These are phyloP conservation scores for Piromyces sp. DNA, from an alignment of 192 early-diverging fungal genomes.

Conservation along the genomic window DNA sequence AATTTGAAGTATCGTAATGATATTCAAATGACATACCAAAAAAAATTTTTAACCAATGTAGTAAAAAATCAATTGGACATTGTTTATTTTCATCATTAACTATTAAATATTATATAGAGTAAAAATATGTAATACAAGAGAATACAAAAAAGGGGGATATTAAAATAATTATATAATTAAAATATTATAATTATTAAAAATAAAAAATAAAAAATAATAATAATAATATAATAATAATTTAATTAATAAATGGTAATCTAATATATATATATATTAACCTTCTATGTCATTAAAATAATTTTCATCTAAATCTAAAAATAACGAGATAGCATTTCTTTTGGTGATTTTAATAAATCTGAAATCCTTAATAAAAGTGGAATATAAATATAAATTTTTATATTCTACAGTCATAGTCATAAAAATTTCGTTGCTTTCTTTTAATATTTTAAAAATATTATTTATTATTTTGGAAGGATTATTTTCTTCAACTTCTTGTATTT, in stretches of 20 bases:
- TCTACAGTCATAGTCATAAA: background rate
- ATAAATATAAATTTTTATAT: background rate
- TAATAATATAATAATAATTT: too few relatives aligned
- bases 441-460: background rate
- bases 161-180: too few relatives aligned
- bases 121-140: too few relatives aligned
- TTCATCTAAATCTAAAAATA: background rate
- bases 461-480: background rate
- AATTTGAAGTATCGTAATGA: background rate
- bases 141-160: too few relatives aligned
- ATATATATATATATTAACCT: too few relatives aligned
- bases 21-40: background rate
- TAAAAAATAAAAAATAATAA: too few relatives aligned
- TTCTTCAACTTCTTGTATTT: background rate
- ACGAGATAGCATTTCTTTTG: background rate
- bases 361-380: background rate
- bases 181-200: too few relatives aligned
- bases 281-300: background rate
- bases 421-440: background rate
- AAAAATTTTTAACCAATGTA: background rate
- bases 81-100: background rate
- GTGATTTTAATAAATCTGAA: background rate
- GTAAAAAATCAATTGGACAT: background rate
- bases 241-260: too few relatives aligned
- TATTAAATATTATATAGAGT: background rate